Evolutionary conservation across 2,329 filamentous ascomycete genomes (phyloP), one percentile per base, ranked within the genome.

Genomic region (Sphaerostilbella broomeana): DNA sequence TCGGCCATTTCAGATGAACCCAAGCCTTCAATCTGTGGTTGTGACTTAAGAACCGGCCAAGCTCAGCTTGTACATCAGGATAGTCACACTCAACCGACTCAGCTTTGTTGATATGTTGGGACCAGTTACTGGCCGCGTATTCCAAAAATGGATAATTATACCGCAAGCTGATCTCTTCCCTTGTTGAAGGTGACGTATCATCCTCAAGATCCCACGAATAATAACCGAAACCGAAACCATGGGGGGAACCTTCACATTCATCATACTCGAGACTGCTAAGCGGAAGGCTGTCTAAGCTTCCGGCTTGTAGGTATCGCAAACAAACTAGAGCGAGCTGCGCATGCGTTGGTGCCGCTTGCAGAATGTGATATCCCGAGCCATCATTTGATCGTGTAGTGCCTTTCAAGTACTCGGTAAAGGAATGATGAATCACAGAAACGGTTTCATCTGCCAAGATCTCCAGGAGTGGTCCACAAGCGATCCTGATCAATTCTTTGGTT

Each of bases 401-500:
- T 24, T 50, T 48, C 9, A 70, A 56, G 46, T 62, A 71, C 41
- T 72, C 68, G 0, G 67, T 70, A n/a, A 72, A 60, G 1, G 66
- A 70, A 38, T 71, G 68, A 40, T 72, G 68, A 5, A 71, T 58
- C 7, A 71, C 58, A 15, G 55, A 58, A 16, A 70, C 51, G 0
- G 62, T 65, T 33, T 68, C 67, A 42, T 72, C 64, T 10, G 62
- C 57, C 3, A 65, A 51, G 10, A 70, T 59, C 42, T 72, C 66
- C 4, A 72, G 45, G 4, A 72, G 49, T 5, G 66, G 61, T 0
- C 67, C 67, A 44, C 63, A 69, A 3, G 60, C 57, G 17, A 51
- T 50, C 22, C 61, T 52, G 3, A 68, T 56, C 7, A 66, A 49
- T 3, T 56, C 43, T 43, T 70, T 70, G n/a, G 50, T 55, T 6